Evolutionary conservation across 805 yeast genomes (phyloP).

Genomic region (Dipodascopsis uninucleata): DNA sequence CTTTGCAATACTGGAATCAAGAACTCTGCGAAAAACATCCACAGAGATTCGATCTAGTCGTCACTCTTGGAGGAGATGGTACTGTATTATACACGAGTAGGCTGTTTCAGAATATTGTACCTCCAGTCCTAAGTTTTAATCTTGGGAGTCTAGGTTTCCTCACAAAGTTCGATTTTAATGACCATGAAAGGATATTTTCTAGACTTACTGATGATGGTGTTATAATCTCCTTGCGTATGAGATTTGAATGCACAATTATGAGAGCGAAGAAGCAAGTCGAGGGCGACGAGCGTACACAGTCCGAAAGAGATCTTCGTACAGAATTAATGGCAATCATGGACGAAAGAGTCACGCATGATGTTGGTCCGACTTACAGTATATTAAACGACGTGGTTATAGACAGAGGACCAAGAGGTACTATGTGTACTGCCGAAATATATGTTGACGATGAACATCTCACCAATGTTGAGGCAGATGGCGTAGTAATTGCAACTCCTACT

Average conservation of each 20-base stretch:
- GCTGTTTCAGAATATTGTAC: conserved; percentile 77
- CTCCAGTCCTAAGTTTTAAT: conserved; percentile 69
- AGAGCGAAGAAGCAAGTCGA: conserved; percentile 31
- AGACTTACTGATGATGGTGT: conserved; percentile 44
- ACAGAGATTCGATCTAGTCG: conserved; percentile 60
- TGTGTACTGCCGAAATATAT: conserved; percentile 50
- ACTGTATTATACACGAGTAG: conserved; percentile 57
- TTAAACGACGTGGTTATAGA: conserved; percentile 52
- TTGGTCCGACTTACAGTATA: conserved; percentile 39
- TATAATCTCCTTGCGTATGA: conserved; percentile 47
- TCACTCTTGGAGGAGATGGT: conserved; percentile 96
- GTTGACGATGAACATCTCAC: conserved; percentile 51
- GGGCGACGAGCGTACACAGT: conserved; percentile 19
- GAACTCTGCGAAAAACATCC: conserved; percentile 36
- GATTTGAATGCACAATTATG: conserved; percentile 51
- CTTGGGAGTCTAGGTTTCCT: conserved; percentile 90
- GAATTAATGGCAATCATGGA: conserved; percentile 24
- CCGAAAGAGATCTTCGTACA: conserved; percentile 9
- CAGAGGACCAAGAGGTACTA: conserved; percentile 50
- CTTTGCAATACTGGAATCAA: conserved; percentile 40
- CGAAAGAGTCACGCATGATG: conserved; percentile 15
- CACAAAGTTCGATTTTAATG: conserved; percentile 50
- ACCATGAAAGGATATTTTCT: conserved; percentile 38
- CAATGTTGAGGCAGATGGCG: conserved; percentile 64
- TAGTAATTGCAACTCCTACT: conserved; percentile 62